Evolutionary conservation across 2,329 filamentous ascomycete species (phyloP).

Genomic region (Fusarium metavorans): DNA sequence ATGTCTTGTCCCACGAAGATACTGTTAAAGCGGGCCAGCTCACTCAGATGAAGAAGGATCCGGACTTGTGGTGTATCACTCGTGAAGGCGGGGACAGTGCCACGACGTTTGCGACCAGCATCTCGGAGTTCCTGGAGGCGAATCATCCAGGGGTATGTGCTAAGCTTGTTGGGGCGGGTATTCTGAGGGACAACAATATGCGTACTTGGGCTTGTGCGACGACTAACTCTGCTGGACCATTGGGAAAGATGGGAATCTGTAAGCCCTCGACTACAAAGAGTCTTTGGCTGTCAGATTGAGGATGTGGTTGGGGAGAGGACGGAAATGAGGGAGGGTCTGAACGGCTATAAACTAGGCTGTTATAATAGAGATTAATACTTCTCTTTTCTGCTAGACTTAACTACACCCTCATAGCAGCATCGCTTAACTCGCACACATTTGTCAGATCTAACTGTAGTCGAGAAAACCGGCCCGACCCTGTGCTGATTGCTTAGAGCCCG

Average conservation of each 20-base stretch:
- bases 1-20: not conserved
- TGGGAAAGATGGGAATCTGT: constrained; percentile 6
- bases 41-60: not conserved
- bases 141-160: not conserved
- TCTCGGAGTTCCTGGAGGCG: not conserved
- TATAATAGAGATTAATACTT: not conserved
- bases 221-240: constrained; percentile 11
- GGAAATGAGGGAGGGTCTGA: not conserved
- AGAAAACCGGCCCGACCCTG: no score
- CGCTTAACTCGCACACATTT: no score
- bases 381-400: no score
- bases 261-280: not conserved
- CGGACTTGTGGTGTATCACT: constrained; percentile 11
- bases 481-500: no score
- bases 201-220: constrained; percentile 32
- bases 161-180: constrained; percentile 25
- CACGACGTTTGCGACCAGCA: not conserved
- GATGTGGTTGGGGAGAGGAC: not conserved
- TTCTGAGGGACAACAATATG: constrained; percentile 16
- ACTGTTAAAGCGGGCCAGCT: not conserved
- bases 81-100: not conserved
- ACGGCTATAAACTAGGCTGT: not conserved
- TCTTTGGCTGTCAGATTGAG: not conserved
- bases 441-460: no score
- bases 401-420: no score